A percentile compares a stretch with the other conserved stretches of the same genome.
phyloP scores from a whole-genome alignment of 2,329 filamentous ascomycete species.

The Clonostachys rhizophaga region DNA sequence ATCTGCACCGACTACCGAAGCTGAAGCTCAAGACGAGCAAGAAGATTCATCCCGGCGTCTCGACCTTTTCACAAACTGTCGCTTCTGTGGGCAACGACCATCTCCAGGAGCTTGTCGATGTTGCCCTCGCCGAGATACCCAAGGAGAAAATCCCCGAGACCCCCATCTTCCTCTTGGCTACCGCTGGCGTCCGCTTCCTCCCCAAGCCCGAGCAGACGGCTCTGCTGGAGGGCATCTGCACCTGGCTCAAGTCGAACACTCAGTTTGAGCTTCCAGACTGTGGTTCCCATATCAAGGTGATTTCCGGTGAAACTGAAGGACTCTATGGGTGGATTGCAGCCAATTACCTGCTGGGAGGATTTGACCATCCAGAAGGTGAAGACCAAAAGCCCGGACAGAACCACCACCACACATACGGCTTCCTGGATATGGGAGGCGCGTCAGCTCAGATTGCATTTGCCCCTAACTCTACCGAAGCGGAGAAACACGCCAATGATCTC shows the following conservation, averaged over 20 bases:
- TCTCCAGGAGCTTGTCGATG: slow-evolving; percentile 71
- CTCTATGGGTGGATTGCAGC: slow-evolving; percentile 97
- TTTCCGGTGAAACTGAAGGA: slow-evolving; percentile 91
- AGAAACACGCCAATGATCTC: slow-evolving; percentile 84
- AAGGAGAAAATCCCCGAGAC: slow-evolving; percentile 73
- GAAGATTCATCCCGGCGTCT: slow-evolving; percentile 92
- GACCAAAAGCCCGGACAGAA: slow-evolving; percentile 16
- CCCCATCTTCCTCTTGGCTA: slow-evolving; percentile 91
- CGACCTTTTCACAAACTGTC: slow-evolving; percentile 77
- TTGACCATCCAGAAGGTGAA: slow-evolving; percentile 61
- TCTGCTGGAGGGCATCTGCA: slow-evolving; percentile 74
- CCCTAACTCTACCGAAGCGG: slow-evolving; percentile 84
- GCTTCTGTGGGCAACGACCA: slow-evolving; percentile 77
- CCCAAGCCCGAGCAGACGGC: slow-evolving; percentile 66
- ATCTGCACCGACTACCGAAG: slow-evolving; percentile 65
- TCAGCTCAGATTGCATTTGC: slow-evolving; percentile 98
- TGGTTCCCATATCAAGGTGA: slow-evolving; percentile 84
- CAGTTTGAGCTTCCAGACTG: slow-evolving; percentile 88
- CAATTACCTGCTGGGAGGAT: slow-evolving; percentile 90
- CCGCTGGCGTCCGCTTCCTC: slow-evolving; percentile 88
- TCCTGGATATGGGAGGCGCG: slow-evolving; percentile 96
- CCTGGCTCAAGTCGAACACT: slow-evolving; percentile 72
- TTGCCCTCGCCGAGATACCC: slow-evolving; percentile 77
- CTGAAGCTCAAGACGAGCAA: slow-evolving; percentile 84
- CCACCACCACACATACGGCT: slow-evolving; percentile 94